These are phyloP conservation scores for Periconia sp. DNA, from an alignment of 2,329 filamentous ascomycete species.

Conservation along the genomic window DNA sequence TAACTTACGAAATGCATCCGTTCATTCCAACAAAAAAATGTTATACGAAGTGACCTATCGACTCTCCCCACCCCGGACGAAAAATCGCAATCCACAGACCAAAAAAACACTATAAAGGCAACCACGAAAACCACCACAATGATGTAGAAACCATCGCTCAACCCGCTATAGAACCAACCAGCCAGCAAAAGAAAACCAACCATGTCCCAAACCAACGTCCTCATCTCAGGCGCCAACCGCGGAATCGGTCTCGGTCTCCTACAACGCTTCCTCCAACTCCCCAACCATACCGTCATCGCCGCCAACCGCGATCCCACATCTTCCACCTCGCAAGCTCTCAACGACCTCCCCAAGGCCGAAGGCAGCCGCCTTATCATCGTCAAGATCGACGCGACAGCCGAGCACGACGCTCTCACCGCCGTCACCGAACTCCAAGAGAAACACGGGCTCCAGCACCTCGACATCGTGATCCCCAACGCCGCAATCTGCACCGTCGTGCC, in stretches of 20 bases:
- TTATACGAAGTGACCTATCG: no score
- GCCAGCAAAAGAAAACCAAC: background rate
- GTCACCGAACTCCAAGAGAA: constrained; percentile 4
- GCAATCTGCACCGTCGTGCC: constrained; percentile 1
- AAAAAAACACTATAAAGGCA: no score
- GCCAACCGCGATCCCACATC: constrained; percentile 38
- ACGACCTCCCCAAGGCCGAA: constrained; percentile 12
- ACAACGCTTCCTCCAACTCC: constrained; percentile 35
- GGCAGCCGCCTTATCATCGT: constrained; percentile 8
- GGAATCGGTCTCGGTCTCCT: constrained; percentile 19
- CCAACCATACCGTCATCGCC: constrained; percentile 45
- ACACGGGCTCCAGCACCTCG: constrained; percentile 10
- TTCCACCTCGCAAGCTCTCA: constrained; percentile 25
- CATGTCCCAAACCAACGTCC: constrained; percentile 1
- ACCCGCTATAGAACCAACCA: no score
- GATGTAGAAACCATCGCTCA: no score
- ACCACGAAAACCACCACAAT: no score
- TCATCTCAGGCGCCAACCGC: constrained; percentile 9
- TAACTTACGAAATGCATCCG: no score
- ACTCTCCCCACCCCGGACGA: no score
- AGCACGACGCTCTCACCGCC: constrained; percentile 7
- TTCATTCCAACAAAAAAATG: no score
- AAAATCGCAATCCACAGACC: no score
- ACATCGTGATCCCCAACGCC: constrained; percentile 14
- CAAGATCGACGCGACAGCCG: constrained; percentile 12